Evolutionary conservation across 2,329 filamentous ascomycete species (phyloP), one percentile per base, ranked within the genome.

Genomic region (Epichloe elymi): DNA sequence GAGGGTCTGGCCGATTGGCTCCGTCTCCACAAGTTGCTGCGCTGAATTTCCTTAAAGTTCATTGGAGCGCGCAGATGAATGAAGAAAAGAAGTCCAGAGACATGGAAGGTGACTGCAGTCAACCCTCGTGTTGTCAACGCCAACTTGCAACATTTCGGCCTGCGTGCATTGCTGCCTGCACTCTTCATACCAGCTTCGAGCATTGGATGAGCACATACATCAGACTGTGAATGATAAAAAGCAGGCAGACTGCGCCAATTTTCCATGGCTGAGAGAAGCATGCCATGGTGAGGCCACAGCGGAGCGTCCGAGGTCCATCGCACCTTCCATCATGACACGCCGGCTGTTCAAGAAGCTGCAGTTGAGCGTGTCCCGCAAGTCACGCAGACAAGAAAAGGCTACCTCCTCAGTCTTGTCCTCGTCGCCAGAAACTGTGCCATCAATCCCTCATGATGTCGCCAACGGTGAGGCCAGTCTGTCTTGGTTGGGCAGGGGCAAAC

Each of bases 261-360:
- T 17, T 8, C 19, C 11, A 17, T 30, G 30, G 26, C 11, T 17
- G 39, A 36, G 38, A 19, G 7, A 14, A 49, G 26, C 15, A 44
- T 46, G 37, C n/a, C 51, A 50, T 45, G 44, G 52, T 49, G 45
- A 47, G 30, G 48, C 36, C 48, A 40, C 19, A 30, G 23, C 36
- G 20, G 30, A 52, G 46, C 43, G 40, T 15, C 15, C 36, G 38
- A 46, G 37, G 47, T 41, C 46, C 23, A 20, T 48, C 26, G 43
- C 49, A 35, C 48, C 47, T 53, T 48, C 48, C 51, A 49, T 23
- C 42, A 55, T 55, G 56, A 53, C 53, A 20, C 51, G 55, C 48
- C 52, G 53, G 46, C 49, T 55, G 33, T 41, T 47, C 15, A 45
- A 50, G n/a, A 44, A 48, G 41, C 47, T 52, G 23, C 56, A 44